Evolutionary conservation across 306 rosid species (phyloP), one percentile per base, ranked within the genome.

Genomic region (Dalbergia cultrata): DNA sequence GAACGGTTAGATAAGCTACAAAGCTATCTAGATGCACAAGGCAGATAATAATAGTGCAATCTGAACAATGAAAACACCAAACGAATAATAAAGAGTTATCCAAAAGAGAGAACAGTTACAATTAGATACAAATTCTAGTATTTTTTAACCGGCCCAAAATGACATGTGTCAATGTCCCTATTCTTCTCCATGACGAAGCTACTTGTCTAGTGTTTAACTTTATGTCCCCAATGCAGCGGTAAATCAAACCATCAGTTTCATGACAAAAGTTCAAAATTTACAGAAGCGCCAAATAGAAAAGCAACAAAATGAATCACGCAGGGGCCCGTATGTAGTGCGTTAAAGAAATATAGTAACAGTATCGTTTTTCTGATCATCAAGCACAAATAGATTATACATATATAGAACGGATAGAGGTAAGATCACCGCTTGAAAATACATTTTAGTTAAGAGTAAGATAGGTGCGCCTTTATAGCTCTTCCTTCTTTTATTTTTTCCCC

Each of bases 391-490:
- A 18, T 76, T 13, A 3, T 14, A 31, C 16, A 43, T 60, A 26
- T 13, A 47, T 79, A 17, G 67, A 57, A 78, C 8, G 59, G 78
- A 70, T 19, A 41, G 7, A 19, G 37, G 54, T 50, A 43, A 39
- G 34, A 47, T 57, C 13, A 73, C 22, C 83, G 37, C 16, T 83
- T 49, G 67, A 67, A 26, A 74, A 72, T 74, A 35, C 83, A 74
- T 78, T 50, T 50, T 13, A 50, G 14, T 22, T 10, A 49, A 66
- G 83, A 43, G 54, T 61, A 78, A 37, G 77, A n/a, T 78, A 67
- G 77, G 80, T 57, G 21, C 21, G 39, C 66, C 80, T 83, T 75
- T 79, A 65, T 74, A 26, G 53, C 65, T 26, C 67, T 49, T 7
- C 31, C 54, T 16, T 26, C 2, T 26, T 26, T 26, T 26, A n/a